Base-by-base conservation (phyloP, 768 basidiomycete species). In the Pleurotus tuber-regium region DNA sequence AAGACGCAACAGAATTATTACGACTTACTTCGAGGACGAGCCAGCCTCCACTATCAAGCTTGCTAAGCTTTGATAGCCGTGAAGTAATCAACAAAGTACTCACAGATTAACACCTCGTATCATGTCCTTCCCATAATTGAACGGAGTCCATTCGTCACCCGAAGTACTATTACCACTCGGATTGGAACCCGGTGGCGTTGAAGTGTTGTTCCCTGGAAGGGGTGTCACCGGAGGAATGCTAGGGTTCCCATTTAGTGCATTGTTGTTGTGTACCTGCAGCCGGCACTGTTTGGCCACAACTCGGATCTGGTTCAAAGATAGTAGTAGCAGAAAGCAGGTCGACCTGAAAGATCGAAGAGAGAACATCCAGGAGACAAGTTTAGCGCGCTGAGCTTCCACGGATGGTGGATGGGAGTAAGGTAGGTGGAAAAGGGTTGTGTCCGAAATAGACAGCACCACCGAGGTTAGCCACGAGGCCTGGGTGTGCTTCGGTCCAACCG, bases 61-160 rank as follows among this genome's bases (percentile, higher is more conserved):
- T 40, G 26, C 55, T 43, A 47, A 30, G 28, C 33, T 25, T 7
- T 11, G 29, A 33, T n/a, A 35, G 43, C 26, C 2, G 41, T 23
- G 36, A 23, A 28, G 18, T 49, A 44, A 18, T 38, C 39, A 31
- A 41, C 38, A 18, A 4, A 39, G n/a, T 4, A 76, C 82, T 57
- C 57, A 83, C 83, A 84, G 62, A 58, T 84, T 84, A 5, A 86
- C 83, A 16, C 82, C 83, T 14, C 82, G 71, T 48, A 84, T 73
- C 24, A 69, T 72, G 16, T 71, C 64, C 16, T 50, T 67, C 23
- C 70, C 70, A 58, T 80, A 81, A 46, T 67, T 65, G 58, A 80
- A 79, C 4, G 73, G 64, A 12, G 66, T 54, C 10, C 65, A 58
- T 11, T 61, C 51, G 21, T 63, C 57, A 4, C 55, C 44, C 23